Evolutionary conservation across 23 red algal genomes (phyloP).

Genomic region (Gracilaria gracilis): DNA sequence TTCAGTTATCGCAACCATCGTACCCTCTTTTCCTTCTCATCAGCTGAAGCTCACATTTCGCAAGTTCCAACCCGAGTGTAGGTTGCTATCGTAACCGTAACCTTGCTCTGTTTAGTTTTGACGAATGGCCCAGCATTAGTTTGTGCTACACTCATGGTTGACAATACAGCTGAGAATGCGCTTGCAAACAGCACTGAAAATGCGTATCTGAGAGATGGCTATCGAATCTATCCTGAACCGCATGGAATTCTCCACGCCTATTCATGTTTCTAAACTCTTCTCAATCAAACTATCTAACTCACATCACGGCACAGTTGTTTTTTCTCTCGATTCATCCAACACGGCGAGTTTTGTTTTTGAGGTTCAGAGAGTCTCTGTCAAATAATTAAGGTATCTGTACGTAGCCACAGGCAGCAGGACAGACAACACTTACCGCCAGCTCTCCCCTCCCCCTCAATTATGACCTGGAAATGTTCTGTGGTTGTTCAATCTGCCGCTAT

Average conservation of each 20-base stretch:
- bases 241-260: neutral
- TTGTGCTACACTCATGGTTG: neutral
- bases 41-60: no score
- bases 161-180: neutral
- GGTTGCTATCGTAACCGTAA: neutral
- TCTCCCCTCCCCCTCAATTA: neutral
- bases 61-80: neutral
- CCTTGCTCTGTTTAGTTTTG: neutral
- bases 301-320: neutral
- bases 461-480: neutral
- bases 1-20: neutral
- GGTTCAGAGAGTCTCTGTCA: neutral
- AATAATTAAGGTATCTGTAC: slow-evolving; percentile 5
- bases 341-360: slow-evolving; percentile 12
- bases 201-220: neutral
- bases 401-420: neutral
- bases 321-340: slow-evolving; percentile 3
- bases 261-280: neutral
- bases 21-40: neutral
- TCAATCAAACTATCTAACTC: neutral
- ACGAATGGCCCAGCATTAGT: neutral
- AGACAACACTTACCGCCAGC: neutral
- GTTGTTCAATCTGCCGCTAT: neutral
- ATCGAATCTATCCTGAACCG: neutral
- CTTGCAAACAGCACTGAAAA: neutral